Evolutionary conservation across 371 early-diverging fungal species (phyloP).

Genomic region (Mucor circinelloides): DNA sequence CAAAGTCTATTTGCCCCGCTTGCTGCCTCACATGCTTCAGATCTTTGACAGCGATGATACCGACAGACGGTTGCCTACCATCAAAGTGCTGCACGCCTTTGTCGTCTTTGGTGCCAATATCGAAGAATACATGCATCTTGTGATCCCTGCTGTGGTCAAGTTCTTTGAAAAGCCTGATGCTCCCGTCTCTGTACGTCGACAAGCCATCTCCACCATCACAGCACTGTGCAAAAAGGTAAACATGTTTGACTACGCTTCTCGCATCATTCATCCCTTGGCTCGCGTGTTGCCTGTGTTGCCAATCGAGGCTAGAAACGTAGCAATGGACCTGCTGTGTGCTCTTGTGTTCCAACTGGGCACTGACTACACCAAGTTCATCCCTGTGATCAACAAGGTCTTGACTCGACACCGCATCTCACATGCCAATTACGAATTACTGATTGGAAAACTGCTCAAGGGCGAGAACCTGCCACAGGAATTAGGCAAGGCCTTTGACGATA

Average conservation of each 20-base stretch:
- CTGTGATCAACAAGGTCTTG: slow-evolving; percentile 81
- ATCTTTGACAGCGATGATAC: slow-evolving; percentile 82
- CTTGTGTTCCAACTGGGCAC: slow-evolving; percentile 86
- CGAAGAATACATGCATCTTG: slow-evolving; percentile 93
- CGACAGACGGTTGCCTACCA: slow-evolving; percentile 73
- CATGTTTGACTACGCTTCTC: slow-evolving; percentile 88
- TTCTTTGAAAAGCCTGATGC: slow-evolving; percentile 80
- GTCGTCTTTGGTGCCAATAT: slow-evolving; percentile 86
- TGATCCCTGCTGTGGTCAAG: slow-evolving; percentile 86
- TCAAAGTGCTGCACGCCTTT: slow-evolving; percentile 83
- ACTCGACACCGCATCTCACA: slow-evolving; percentile 69
- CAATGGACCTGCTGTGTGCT: slow-evolving; percentile 84
- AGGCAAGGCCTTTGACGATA: slow-evolving; percentile 51
- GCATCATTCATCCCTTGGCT: slow-evolving; percentile 90
- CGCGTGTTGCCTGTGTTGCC: slow-evolving; percentile 69
- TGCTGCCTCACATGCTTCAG: slow-evolving; percentile 66
- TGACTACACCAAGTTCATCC: slow-evolving; percentile 90
- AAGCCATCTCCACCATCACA: slow-evolving; percentile 81
- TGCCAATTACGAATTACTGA: slow-evolving; percentile 70
- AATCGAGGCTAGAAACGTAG: slow-evolving; percentile 65
- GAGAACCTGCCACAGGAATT: slow-evolving; percentile 78
- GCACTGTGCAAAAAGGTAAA: slow-evolving; percentile 80
- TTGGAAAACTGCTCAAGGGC: slow-evolving; percentile 74
- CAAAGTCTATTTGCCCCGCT: slow-evolving; percentile 76
- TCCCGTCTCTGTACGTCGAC: slow-evolving; percentile 66